phyloP scores from a whole-genome alignment of 768 basidiomycete genomes.

The Mycena sanguinolenta region DNA sequence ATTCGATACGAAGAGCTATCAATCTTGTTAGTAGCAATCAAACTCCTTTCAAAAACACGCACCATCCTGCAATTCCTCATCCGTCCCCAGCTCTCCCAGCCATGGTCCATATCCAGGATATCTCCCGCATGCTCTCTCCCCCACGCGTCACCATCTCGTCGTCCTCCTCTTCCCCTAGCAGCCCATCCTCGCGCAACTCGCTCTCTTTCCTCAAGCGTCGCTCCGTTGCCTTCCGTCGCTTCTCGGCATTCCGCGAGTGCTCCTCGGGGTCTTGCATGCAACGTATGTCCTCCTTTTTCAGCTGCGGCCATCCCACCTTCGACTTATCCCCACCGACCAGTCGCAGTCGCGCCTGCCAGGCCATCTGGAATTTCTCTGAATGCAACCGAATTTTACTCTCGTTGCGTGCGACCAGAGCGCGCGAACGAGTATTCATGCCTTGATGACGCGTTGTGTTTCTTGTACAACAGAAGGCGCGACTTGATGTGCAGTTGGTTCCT shows the following conservation, averaged over 20 bases:
- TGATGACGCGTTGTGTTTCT: slow-evolving; percentile 21
- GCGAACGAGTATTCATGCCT: slow-evolving; percentile 16
- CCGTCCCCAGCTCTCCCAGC: not conserved
- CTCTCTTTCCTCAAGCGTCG: no score
- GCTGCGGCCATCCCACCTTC: not conserved
- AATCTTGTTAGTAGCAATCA: no score
- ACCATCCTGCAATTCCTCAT: slow-evolving; percentile 14
- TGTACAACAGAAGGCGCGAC: slow-evolving; percentile 7
- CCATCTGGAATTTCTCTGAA: slow-evolving; percentile 27
- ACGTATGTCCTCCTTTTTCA: slow-evolving; percentile 7
- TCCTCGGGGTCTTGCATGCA: slow-evolving; percentile 25
- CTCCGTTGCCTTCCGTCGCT: no score
- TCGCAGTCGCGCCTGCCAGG: slow-evolving; percentile 16
- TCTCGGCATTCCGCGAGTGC: not conserved
- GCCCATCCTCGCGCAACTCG: no score
- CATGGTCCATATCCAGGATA: slow-evolving; percentile 17
- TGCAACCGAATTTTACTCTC: slow-evolving; percentile 26
- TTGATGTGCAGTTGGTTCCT: slow-evolving; percentile 32
- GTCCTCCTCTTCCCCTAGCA: not conserved
- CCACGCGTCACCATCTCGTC: not conserved
- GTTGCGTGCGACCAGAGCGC: slow-evolving; percentile 17
- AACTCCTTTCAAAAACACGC: no score
- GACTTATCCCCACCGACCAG: not conserved
- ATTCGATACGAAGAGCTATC: slow-evolving; percentile 32
- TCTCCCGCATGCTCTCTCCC: not conserved